Conservation (phyloP, 2,329 filamentous ascomycete species). For the Alternaria sp. region DNA sequence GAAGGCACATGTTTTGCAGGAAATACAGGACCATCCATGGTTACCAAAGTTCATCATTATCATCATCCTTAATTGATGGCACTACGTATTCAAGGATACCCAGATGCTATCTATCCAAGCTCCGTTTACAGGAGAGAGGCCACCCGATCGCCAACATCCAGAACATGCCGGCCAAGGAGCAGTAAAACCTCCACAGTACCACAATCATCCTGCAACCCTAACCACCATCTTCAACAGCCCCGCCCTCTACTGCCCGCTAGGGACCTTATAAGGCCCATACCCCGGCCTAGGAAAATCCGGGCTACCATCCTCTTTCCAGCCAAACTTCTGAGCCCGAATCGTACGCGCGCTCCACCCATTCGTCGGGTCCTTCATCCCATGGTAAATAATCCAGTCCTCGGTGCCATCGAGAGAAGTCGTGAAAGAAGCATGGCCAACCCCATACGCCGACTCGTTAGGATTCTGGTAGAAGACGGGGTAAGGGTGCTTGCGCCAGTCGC, state of each 20-base stretch:
- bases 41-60: background rate
- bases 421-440: conserved; percentile 62
- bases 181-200: background rate
- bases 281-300: conserved; percentile 60
- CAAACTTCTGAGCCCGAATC: conserved; percentile 60
- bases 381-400: conserved; percentile 63
- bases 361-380: conserved; percentile 60
- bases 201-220: background rate
- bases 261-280: conserved; percentile 57
- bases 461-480: conserved; percentile 61
- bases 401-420: conserved; percentile 58
- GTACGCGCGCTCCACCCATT: conserved; percentile 59
- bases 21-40: background rate
- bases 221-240: background rate
- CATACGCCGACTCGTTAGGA: conserved; percentile 55
- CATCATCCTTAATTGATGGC: background rate
- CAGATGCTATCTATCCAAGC: background rate
- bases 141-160: background rate
- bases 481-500: conserved; percentile 60
- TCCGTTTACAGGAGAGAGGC: background rate
- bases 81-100: background rate
- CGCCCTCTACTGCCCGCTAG: conserved; percentile 37
- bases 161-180: background rate
- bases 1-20: background rate
- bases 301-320: conserved; percentile 58